phyloP scores from a whole-genome alignment of 352 stramenopile species.

The Pythium plurisporium region DNA sequence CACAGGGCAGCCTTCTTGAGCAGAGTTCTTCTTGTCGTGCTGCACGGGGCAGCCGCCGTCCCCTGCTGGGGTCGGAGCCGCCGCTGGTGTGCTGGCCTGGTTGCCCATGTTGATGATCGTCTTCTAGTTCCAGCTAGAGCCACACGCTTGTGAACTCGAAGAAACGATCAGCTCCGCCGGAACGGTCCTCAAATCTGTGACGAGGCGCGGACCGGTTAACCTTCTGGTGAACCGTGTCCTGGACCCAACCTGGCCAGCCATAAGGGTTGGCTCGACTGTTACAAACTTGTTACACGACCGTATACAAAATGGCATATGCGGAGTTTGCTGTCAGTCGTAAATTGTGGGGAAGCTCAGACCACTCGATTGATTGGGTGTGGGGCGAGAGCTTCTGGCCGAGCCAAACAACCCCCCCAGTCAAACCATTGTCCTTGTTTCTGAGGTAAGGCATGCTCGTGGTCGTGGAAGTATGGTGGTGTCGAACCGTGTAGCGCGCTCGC shows the following conservation, averaged over 20 bases:
- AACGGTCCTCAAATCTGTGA: slow-evolving; percentile 17
- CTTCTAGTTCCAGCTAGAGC: too few species aligned
- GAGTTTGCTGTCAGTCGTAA: neutral
- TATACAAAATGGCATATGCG: slow-evolving; percentile 25
- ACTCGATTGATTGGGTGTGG: slow-evolving; percentile 27
- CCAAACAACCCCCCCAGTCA: neutral
- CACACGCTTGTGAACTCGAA: too few species aligned
- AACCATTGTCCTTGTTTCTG: slow-evolving; percentile 36
- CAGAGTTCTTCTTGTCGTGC: slow-evolving; percentile 22
- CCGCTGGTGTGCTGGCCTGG: slow-evolving; percentile 43
- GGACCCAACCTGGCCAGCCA: slow-evolving; percentile 9
- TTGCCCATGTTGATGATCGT: slow-evolving; percentile 49
- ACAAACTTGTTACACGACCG: neutral
- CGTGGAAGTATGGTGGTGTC: too few species aligned
- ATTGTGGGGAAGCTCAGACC: slow-evolving; percentile 1
- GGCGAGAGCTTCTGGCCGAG: slow-evolving; percentile 11
- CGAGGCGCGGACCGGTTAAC: slow-evolving; percentile 21
- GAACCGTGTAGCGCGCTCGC: neutral
- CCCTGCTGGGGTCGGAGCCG: slow-evolving; percentile 13
- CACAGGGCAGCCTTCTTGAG: slow-evolving; percentile 46
- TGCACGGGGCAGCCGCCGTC: slow-evolving; percentile 59
- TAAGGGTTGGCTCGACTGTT: slow-evolving; percentile 6
- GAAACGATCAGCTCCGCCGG: too few species aligned
- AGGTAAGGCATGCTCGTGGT: slow-evolving; percentile 21
- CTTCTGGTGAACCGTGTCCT: slow-evolving; percentile 5